phyloP scores from a whole-genome alignment of 345 rosid species.

The Brassica carinata region DNA sequence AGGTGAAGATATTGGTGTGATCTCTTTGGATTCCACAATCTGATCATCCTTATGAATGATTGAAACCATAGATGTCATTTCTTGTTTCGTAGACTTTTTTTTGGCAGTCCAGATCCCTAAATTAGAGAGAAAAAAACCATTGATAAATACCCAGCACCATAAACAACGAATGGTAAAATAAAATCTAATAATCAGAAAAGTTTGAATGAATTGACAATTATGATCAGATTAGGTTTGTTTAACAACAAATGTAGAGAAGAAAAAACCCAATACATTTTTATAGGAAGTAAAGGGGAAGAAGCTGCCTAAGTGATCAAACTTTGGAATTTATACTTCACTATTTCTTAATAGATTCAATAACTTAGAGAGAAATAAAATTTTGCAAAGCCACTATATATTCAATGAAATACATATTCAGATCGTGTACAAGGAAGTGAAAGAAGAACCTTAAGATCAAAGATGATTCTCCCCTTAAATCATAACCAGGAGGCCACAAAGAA shows the following conservation, averaged over 20 bases:
- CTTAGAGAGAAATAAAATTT: neutral
- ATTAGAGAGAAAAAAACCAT: neutral
- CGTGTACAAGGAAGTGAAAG: neutral
- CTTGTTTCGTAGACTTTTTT: neutral
- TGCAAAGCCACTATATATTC: neutral
- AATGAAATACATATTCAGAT: neutral
- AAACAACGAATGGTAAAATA: neutral
- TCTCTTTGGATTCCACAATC: neutral
- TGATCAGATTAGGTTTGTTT: neutral
- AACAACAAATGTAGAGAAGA: neutral
- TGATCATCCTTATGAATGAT: neutral
- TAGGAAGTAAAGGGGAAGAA: neutral
- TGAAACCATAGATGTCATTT: constrained; percentile 11
- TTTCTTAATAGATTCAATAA: neutral
- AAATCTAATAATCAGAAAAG: neutral
- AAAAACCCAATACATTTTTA: neutral
- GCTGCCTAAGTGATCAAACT: neutral
- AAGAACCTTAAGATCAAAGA: neutral
- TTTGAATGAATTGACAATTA: neutral
- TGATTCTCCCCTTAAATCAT: neutral
- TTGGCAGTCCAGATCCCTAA: neutral
- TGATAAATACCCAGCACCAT: neutral
- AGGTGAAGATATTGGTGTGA: neutral
- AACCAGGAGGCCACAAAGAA: neutral
- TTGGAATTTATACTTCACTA: neutral